phyloP scores from a whole-genome alignment of 495 filamentous ascomycete genomes.

The Cudoniella acicularis region DNA sequence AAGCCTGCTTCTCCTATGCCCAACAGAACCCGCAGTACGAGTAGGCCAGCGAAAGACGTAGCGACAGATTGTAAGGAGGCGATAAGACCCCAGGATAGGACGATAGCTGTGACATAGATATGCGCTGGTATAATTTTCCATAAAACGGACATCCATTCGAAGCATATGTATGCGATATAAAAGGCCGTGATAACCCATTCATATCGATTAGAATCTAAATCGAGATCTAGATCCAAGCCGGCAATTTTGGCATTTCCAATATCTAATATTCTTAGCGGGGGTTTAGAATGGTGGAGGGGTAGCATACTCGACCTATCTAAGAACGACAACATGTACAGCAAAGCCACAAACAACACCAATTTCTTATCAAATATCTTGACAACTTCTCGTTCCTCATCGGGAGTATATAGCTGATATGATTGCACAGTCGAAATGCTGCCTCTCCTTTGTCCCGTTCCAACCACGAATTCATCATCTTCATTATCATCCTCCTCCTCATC shows the following conservation, averaged over 20 bases:
- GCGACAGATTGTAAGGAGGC: conserved; percentile 70
- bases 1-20: conserved; percentile 75
- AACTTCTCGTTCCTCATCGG: conserved; percentile 69
- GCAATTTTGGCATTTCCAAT: conserved; percentile 79
- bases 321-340: conserved; percentile 80
- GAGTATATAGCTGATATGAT: conserved; percentile 63
- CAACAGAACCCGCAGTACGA: conserved; percentile 61
- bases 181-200: conserved; percentile 78
- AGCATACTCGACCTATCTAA: conserved; percentile 71
- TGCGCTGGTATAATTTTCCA: conserved; percentile 66
- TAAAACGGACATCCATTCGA: conserved; percentile 72
- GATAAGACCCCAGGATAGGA: conserved; percentile 61
- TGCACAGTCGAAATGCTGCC: conserved; percentile 38
- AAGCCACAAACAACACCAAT: conserved; percentile 74
- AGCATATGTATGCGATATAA: conserved; percentile 63
- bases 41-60: conserved; percentile 66
- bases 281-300: background rate
- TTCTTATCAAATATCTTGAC: conserved; percentile 69
- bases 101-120: conserved; percentile 61
- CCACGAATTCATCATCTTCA: background rate
- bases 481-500: conserved; percentile 21
- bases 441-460: conserved; percentile 16
- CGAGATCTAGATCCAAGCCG: conserved; percentile 63
- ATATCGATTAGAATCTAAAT: conserved; percentile 65
- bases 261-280: conserved; percentile 41